Evolutionary conservation across 2,329 filamentous ascomycete genomes (phyloP).

Genomic region (Capronia coronata): DNA sequence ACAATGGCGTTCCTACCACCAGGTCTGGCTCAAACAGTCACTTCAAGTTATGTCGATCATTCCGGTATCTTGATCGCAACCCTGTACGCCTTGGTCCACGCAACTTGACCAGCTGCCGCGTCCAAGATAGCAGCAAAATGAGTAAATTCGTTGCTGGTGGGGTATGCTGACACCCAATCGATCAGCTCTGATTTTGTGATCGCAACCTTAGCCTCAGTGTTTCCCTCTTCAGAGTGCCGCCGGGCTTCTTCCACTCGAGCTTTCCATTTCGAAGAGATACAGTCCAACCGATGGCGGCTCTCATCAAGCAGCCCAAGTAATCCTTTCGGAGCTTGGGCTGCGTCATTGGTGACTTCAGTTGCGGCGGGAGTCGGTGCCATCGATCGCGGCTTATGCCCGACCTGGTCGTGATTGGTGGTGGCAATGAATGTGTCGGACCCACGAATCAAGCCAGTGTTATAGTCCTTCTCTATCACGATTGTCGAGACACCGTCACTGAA

Average conservation of each 20-base stretch:
- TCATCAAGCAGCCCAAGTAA: slow-evolving; percentile 25
- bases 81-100: slow-evolving; percentile 39
- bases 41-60: slow-evolving; percentile 1
- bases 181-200: slow-evolving; percentile 36
- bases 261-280: slow-evolving; percentile 21
- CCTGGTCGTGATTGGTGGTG: slow-evolving; percentile 51
- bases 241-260: too few relatives aligned
- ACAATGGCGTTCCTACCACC: background rate
- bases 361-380: slow-evolving; percentile 21
- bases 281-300: slow-evolving; percentile 20
- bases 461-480: slow-evolving; percentile 53
- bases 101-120: slow-evolving; percentile 43
- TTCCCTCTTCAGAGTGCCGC: slow-evolving; percentile 11
- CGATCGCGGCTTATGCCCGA: slow-evolving; percentile 26
- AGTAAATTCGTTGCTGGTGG: slow-evolving; percentile 52
- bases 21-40: too few relatives aligned
- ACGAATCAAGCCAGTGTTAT: slow-evolving; percentile 40
- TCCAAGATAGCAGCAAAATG: slow-evolving; percentile 56
- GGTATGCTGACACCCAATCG: slow-evolving; percentile 47
- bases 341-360: background rate
- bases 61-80: slow-evolving; percentile 10
- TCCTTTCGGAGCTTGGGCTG: slow-evolving; percentile 12
- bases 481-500: slow-evolving; percentile 47
- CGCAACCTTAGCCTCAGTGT: slow-evolving; percentile 11
- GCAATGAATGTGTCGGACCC: slow-evolving; percentile 48